These are phyloP conservation scores for Suillus weaverae DNA, from an alignment of 768 basidiomycete species.

Conservation along the genomic window DNA sequence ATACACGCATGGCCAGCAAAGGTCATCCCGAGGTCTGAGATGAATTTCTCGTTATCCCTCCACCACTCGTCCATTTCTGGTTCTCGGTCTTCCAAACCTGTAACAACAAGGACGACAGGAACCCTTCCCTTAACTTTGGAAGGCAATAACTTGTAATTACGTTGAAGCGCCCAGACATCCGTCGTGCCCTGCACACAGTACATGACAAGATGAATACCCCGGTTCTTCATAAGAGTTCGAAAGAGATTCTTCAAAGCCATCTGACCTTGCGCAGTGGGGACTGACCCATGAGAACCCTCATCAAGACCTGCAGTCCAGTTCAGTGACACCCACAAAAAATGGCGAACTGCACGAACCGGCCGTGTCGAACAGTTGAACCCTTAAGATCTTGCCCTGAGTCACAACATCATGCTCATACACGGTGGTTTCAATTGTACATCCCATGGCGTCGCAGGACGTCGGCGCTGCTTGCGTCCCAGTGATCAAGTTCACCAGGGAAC, in stretches of 20 bases:
- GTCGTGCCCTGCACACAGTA: slow-evolving; percentile 43
- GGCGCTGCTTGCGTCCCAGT: slow-evolving; percentile 22
- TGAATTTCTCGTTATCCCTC: slow-evolving; percentile 24
- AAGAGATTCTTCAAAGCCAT: background rate
- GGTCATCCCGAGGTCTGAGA: slow-evolving; percentile 25
- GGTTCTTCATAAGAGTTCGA: background rate
- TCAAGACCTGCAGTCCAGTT: background rate
- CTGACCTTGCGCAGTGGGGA: background rate
- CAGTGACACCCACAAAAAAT: background rate
- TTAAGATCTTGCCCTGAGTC: no score
- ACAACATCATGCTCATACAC: background rate
- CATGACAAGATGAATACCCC: slow-evolving; percentile 23
- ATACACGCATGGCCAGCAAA: slow-evolving; percentile 35
- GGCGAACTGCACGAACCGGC: background rate
- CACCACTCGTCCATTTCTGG: slow-evolving; percentile 36
- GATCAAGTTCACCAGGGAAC: slow-evolving; percentile 32
- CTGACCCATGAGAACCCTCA: background rate
- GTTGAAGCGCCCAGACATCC: slow-evolving; percentile 32
- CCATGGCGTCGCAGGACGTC: slow-evolving; percentile 23
- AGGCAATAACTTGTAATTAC: slow-evolving; percentile 41
- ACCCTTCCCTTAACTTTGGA: slow-evolving; percentile 40
- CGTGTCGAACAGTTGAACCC: background rate
- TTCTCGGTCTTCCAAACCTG: slow-evolving; percentile 38
- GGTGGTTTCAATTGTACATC: slow-evolving; percentile 23
- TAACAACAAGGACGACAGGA: slow-evolving; percentile 41